Conservation (phyloP, 2,329 filamentous ascomycete genomes). For the Harringtonia lauricola region DNA sequence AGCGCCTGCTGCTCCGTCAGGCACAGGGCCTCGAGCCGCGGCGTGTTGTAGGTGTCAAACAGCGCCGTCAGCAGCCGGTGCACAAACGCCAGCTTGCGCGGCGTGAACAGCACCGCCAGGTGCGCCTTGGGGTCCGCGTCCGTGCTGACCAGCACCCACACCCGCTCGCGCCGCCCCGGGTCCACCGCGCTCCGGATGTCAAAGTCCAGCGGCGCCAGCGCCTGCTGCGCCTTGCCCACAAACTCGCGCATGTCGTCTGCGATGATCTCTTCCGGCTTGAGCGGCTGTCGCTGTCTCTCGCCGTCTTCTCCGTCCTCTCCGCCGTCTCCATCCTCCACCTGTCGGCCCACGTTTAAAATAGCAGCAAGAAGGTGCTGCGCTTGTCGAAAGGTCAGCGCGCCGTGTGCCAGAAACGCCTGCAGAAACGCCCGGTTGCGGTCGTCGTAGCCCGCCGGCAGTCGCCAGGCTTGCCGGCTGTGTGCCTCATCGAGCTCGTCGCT, state of each 20-base stretch:
- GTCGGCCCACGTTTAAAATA: slow-evolving; percentile 49
- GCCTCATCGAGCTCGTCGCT: not conserved
- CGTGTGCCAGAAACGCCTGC: slow-evolving; percentile 73
- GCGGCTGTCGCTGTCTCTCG: slow-evolving; percentile 23
- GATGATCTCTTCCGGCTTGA: slow-evolving; percentile 48
- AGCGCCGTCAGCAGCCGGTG: slow-evolving; percentile 82
- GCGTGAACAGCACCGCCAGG: slow-evolving; percentile 66
- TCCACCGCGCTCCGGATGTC: slow-evolving; percentile 70
- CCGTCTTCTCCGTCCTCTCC: slow-evolving; percentile 26
- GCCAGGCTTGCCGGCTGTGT: not conserved
- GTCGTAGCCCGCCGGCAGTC: slow-evolving; percentile 26
- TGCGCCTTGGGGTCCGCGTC: slow-evolving; percentile 78
- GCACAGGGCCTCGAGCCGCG: slow-evolving; percentile 71
- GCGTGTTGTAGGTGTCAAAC: slow-evolving; percentile 81
- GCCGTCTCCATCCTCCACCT: slow-evolving; percentile 54
- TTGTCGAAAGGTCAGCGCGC: slow-evolving; percentile 65
- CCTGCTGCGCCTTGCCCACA: slow-evolving; percentile 58
- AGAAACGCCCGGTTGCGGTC: slow-evolving; percentile 79
- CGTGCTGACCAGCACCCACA: slow-evolving; percentile 81
- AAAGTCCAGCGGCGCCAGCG: slow-evolving; percentile 70
- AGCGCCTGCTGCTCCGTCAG: slow-evolving; percentile 70
- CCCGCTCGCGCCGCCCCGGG: slow-evolving; percentile 46
- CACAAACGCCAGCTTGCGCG: slow-evolving; percentile 83
- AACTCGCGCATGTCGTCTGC: slow-evolving; percentile 57
- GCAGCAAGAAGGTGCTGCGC: slow-evolving; percentile 63